phyloP scores from a whole-genome alignment of 1,284 basidiomycete species.

The Termitomyces sp. region DNA sequence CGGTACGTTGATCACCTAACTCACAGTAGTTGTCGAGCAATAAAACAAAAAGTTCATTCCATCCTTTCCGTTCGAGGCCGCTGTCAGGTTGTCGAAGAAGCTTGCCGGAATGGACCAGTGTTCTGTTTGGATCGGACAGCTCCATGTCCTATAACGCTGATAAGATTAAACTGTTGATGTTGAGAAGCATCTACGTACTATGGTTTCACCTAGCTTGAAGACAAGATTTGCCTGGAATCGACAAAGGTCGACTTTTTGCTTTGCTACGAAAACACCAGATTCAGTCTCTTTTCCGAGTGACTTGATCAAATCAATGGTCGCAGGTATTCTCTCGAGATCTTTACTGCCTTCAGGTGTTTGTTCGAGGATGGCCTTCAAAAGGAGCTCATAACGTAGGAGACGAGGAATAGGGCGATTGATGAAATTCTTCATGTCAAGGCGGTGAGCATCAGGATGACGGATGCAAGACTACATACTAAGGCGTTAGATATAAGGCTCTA shows the following conservation, averaged over 20 bases:
- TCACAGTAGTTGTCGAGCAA: conserved; percentile 91
- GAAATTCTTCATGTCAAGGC: conserved; percentile 84
- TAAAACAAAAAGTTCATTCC: conserved; percentile 83
- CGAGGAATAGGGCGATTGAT: conserved; percentile 88
- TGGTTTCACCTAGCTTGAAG: conserved; percentile 74
- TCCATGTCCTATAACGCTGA: conserved; percentile 74
- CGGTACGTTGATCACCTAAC: conserved; percentile 25
- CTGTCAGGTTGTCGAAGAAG: conserved; percentile 81
- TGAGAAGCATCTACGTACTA: conserved; percentile 46
- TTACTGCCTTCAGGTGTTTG: conserved; percentile 71
- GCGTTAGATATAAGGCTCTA: neutral
- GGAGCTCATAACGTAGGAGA: conserved; percentile 83
- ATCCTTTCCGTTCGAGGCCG: conserved; percentile 76
- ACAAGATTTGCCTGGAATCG: conserved; percentile 73
- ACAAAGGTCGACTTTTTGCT: conserved; percentile 86
- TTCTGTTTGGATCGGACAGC: conserved; percentile 74
- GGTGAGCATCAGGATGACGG: conserved; percentile 69
- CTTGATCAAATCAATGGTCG: conserved; percentile 84
- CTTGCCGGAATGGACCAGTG: conserved; percentile 78
- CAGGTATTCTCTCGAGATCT: conserved; percentile 74
- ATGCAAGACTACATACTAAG: conserved; percentile 33
- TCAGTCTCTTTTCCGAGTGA: conserved; percentile 80
- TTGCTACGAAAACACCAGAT: conserved; percentile 76
- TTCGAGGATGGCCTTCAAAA: conserved; percentile 77
- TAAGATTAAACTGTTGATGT: neutral